Base-by-base conservation (phyloP, 2,329 filamentous ascomycete genomes). In the Pezicula radicicola region DNA sequence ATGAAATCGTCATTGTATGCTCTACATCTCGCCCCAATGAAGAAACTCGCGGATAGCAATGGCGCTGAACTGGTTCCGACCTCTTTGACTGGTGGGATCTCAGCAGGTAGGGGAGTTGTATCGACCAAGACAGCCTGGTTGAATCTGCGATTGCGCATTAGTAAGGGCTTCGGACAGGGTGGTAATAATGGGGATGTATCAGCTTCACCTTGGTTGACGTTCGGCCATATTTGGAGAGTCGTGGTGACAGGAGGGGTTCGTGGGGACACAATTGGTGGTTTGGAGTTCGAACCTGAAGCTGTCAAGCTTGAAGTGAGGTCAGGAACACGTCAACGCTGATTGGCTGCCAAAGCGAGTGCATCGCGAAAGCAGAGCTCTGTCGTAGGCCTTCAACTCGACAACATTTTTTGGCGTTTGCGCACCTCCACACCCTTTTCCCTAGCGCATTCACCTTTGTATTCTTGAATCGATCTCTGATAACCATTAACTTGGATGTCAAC, bases 1-100 rank as follows among this genome's bases (percentile, higher is more conserved):
- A 99, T 99, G 77, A 88, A 99, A 76, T 99, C 94, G 79, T 99
- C 94, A 75, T 97, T 97, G 81, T 92, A 99, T 52, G 89, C 79
- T 71, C 83, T 88, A 85, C 94, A 99, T 68, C 93, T 87, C 61
- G 91, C 92, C 58, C 94, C 94, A 70, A 99, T 99, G 73, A 97
- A 99, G 81, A 89, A 99, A 48, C 91, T 85, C 30, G 94, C 94
- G 60, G 90, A 96, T 54, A 96, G 79, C 42, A 99, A 82, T 50
- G 94, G 94, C 37, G 92, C 94, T 52, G 93, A 97, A 67, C 87
- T 96, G 68, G 91, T 84, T 67, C 94, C 94, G 62, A 99, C 84
- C 76, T 99, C 94, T 73, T 89, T 83, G 72, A 99, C 94, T 69
- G 90, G 86, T 66, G 94, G 94, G 72, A 99, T 91, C 67, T 87